Percentiles rank a stretch among this genome's conserved stretches.
Evolutionary conservation across 371 early-diverging fungal species (phyloP).

Genomic region (Paramicrosporidium saccamoebae): DNA sequence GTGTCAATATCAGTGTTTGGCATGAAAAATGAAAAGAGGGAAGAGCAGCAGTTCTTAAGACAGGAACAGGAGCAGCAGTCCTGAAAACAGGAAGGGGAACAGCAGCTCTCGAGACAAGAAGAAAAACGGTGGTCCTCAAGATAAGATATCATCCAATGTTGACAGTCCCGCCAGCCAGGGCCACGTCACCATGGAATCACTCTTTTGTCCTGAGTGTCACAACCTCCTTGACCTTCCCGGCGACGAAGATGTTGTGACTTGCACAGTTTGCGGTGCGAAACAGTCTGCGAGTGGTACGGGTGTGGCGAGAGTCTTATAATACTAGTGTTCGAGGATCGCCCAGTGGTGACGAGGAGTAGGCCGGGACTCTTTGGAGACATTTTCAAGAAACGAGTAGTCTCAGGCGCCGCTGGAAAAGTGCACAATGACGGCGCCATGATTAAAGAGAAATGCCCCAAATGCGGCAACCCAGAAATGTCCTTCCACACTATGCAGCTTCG

Average conservation of each 20-base stretch:
- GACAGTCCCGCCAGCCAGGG: no score
- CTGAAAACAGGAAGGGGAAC: no score
- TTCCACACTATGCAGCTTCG: conserved; percentile 95
- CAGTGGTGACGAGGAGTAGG: conserved; percentile 32
- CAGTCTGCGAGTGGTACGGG: conserved; percentile 19
- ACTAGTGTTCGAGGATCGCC: conserved; percentile 30
- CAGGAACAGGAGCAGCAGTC: no score
- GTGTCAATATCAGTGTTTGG: no score
- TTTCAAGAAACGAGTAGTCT: not conserved
- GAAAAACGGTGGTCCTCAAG: no score
- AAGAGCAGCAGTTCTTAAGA: no score
- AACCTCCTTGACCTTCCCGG: conserved; percentile 48
- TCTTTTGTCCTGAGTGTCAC: conserved; percentile 60
- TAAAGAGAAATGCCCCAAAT: conserved; percentile 86
- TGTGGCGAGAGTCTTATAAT: not conserved
- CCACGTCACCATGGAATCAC: no score
- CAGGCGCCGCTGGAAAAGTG: not conserved
- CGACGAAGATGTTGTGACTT: conserved; percentile 25
- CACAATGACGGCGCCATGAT: conserved; percentile 13
- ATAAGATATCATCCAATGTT: no score
- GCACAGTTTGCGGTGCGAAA: conserved; percentile 34
- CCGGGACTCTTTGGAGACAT: no score
- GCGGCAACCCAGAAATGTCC: conserved; percentile 70
- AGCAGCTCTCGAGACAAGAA: no score
- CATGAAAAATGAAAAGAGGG: no score